phyloP scores from a whole-genome alignment of 495 filamentous ascomycete genomes.

The Penicillium herquei region DNA sequence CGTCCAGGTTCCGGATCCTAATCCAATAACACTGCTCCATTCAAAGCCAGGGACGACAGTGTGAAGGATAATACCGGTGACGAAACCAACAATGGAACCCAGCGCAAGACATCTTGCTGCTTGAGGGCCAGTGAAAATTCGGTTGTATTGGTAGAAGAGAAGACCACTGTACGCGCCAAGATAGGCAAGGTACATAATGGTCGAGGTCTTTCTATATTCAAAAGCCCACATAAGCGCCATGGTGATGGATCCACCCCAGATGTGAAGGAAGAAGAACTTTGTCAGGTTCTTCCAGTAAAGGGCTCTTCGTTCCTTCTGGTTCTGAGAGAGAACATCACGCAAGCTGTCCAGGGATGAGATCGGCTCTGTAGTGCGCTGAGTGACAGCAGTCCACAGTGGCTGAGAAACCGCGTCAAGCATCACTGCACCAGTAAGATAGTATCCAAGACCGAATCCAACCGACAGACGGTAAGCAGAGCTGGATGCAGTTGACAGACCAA shows the following conservation, averaged over 20 bases:
- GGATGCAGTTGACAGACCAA: slow-evolving; percentile 4
- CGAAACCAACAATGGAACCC: slow-evolving; percentile 1
- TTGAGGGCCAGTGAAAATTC: slow-evolving; percentile 3
- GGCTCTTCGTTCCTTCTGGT: neutral
- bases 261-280: slow-evolving; percentile 6
- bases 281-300: slow-evolving; percentile 1
- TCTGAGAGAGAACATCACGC: neutral
- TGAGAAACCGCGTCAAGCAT: slow-evolving; percentile 2
- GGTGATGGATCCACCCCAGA: neutral
- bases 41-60: neutral
- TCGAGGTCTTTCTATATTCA: neutral
- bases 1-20: neutral
- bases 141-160: slow-evolving; percentile 6
- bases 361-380: neutral
- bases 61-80: slow-evolving; percentile 1
- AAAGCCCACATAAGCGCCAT: slow-evolving; percentile 2
- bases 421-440: slow-evolving; percentile 3
- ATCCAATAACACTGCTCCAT: slow-evolving; percentile 5
- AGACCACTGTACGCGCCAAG: slow-evolving; percentile 6
- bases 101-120: neutral
- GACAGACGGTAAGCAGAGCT: slow-evolving; percentile 1
- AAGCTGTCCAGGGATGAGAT: neutral
- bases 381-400: slow-evolving; percentile 1
- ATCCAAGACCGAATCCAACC: slow-evolving; percentile 1
- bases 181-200: slow-evolving; percentile 5